A percentile compares a stretch with the other conserved stretches of the same genome.
Evolutionary conservation across 2,329 filamentous ascomycete genomes (phyloP).

Genomic region (Furcasterigmium furcatum): DNA sequence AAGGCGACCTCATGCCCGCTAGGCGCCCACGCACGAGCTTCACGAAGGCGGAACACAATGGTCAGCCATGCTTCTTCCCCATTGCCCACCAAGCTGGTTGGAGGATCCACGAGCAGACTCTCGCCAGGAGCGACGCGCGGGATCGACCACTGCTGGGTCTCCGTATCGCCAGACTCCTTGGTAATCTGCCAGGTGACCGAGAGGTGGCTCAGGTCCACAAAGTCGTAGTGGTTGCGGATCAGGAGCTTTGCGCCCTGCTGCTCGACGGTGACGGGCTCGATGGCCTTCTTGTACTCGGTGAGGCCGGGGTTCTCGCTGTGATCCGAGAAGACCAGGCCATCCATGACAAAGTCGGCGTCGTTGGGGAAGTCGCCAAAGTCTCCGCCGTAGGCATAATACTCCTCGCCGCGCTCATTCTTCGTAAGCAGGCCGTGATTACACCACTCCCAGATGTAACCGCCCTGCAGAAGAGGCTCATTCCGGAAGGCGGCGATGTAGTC

Average conservation of each 20-base stretch:
- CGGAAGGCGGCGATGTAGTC: slow-evolving; percentile 69
- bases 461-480: slow-evolving; percentile 45
- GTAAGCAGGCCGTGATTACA: slow-evolving; percentile 51
- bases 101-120: not conserved
- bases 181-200: slow-evolving; percentile 35
- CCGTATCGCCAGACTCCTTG: slow-evolving; percentile 1
- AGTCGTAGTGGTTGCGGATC: slow-evolving; percentile 53
- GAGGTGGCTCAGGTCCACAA: slow-evolving; percentile 45
- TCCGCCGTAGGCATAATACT: slow-evolving; percentile 56
- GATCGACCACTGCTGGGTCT: not conserved
- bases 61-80: slow-evolving; percentile 9
- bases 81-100: not conserved
- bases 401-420: slow-evolving; percentile 33
- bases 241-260: slow-evolving; percentile 34
- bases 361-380: slow-evolving; percentile 60
- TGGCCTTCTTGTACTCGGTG: slow-evolving; percentile 53
- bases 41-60: slow-evolving; percentile 8
- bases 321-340: slow-evolving; percentile 45
- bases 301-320: slow-evolving; percentile 50
- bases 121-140: slow-evolving; percentile 3
- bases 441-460: slow-evolving; percentile 66
- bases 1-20: slow-evolving; percentile 12
- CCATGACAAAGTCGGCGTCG: slow-evolving; percentile 56
- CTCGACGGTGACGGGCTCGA: slow-evolving; percentile 53
- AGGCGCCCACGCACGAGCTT: slow-evolving; percentile 9